Conservation (phyloP, 2,329 filamentous ascomycete species). For the Chaetomiaceae sp. region DNA sequence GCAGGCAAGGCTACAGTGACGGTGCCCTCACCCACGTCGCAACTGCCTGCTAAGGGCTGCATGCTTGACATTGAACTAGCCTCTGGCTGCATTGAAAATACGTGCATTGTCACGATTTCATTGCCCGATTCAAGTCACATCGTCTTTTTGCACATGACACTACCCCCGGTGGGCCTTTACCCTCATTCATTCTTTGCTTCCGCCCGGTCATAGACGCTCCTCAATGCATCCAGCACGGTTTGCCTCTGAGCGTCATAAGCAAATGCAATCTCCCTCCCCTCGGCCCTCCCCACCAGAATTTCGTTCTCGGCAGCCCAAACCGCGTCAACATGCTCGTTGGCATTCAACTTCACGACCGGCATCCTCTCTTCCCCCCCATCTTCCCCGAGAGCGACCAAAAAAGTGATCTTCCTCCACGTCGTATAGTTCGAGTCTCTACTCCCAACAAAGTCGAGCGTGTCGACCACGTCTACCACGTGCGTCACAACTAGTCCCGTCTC, state of each 20-base stretch:
- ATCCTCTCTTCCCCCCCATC: neutral
- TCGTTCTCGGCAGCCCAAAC: slow-evolving; percentile 17
- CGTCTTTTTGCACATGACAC: too few species aligned
- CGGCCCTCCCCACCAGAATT: slow-evolving; percentile 3
- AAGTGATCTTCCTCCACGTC: slow-evolving; percentile 20
- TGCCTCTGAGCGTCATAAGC: slow-evolving; percentile 17
- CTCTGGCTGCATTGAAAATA: too few species aligned
- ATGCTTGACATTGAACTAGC: too few species aligned
- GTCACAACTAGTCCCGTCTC: slow-evolving; percentile 20
- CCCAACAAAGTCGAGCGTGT: slow-evolving; percentile 17
- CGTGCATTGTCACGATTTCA: too few species aligned
- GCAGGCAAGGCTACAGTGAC: too few species aligned
- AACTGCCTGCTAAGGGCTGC: too few species aligned
- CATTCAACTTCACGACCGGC: slow-evolving; percentile 11
- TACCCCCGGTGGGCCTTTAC: too few species aligned
- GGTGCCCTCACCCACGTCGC: too few species aligned
- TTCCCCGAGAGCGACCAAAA: slow-evolving; percentile 11
- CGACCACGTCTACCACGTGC: neutral
- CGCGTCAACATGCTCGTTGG: slow-evolving; percentile 20
- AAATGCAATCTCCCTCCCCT: slow-evolving; percentile 17
- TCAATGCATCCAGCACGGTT: slow-evolving; percentile 13
- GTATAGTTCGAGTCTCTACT: neutral
- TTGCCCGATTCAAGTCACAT: too few species aligned
- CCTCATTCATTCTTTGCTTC: too few species aligned
- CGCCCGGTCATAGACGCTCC: neutral